phyloP scores from a whole-genome alignment of 805 yeast genomes.

The Wickerhamomyces kurtzmanii region DNA sequence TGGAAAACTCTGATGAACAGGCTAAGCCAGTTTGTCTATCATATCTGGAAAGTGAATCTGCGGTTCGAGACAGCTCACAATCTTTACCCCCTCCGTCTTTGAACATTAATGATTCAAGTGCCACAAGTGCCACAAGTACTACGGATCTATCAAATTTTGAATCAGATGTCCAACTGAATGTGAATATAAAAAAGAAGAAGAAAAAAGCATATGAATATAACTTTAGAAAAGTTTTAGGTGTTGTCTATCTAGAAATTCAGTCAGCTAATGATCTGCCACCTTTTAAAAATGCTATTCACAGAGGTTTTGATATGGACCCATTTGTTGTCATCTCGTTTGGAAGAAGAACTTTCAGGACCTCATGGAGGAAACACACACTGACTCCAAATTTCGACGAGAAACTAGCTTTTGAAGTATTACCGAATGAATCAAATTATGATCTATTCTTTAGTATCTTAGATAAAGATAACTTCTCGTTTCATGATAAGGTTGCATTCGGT shows the following conservation, averaged over 20 bases:
- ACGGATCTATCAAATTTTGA: background rate
- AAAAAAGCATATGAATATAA: too few relatives aligned
- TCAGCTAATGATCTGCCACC: conserved; percentile 77
- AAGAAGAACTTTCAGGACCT: conserved; percentile 75
- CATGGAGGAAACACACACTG: conserved; percentile 73
- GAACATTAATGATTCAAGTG: too few relatives aligned
- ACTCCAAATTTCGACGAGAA: conserved; percentile 79
- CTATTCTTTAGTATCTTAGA: conserved; percentile 71
- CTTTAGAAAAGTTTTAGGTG: conserved; percentile 40
- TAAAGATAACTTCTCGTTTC: conserved; percentile 72
- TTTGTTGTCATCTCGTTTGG: conserved; percentile 90
- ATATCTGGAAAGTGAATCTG: background rate
- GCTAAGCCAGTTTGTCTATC: background rate
- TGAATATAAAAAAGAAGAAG: too few relatives aligned
- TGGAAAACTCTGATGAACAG: conserved; percentile 2
- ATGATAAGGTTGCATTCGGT: conserved; percentile 72
- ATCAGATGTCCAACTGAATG: too few relatives aligned
- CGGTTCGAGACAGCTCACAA: background rate
- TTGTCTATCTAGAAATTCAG: conserved; percentile 65
- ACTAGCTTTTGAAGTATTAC: conserved; percentile 66
- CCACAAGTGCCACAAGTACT: background rate
- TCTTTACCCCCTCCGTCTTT: too few relatives aligned
- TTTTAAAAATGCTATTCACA: conserved; percentile 46
- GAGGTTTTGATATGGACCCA: conserved; percentile 93
- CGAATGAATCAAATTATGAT: conserved; percentile 55